Conservation (phyloP, 495 filamentous ascomycete genomes). For the Neurospora sp. region DNA sequence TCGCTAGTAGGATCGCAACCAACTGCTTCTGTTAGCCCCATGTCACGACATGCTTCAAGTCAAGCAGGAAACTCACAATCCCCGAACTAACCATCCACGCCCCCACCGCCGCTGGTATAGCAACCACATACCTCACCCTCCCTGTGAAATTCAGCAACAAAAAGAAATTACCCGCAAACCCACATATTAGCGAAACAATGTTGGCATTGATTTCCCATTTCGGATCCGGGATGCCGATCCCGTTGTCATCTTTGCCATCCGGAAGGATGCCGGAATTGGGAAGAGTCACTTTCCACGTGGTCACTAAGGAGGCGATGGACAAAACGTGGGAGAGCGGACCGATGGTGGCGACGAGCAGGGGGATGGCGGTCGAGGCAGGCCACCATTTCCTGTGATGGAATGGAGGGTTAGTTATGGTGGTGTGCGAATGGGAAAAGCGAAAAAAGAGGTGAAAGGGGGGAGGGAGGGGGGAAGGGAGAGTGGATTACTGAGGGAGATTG, state of each 20-base stretch:
- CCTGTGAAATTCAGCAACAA: slow-evolving; percentile 71
- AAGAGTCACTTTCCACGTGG: slow-evolving; percentile 46
- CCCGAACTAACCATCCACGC: slow-evolving; percentile 57
- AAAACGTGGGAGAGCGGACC: slow-evolving; percentile 67
- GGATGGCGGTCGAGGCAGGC: slow-evolving; percentile 69
- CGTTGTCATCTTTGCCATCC: slow-evolving; percentile 39
- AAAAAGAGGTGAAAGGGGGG: no score
- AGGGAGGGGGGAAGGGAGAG: no score
- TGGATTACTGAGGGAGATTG: slow-evolving; percentile 23
- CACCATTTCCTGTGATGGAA: slow-evolving; percentile 43
- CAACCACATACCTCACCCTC: slow-evolving; percentile 62
- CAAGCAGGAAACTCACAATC: no score
- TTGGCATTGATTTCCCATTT: slow-evolving; percentile 50
- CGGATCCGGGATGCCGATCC: slow-evolving; percentile 41
- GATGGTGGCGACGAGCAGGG: slow-evolving; percentile 59
- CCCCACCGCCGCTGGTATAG: slow-evolving; percentile 57
- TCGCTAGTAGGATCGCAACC: slow-evolving; percentile 47
- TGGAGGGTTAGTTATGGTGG: background rate
- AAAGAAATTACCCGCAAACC: slow-evolving; percentile 60
- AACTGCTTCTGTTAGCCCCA: slow-evolving; percentile 35
- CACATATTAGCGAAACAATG: slow-evolving; percentile 52
- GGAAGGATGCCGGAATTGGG: slow-evolving; percentile 27
- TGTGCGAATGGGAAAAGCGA: background rate
- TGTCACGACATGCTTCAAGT: no score
- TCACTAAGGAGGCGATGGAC: slow-evolving; percentile 63